These are phyloP conservation scores for Colletotrichum sp. DNA, from an alignment of 2,329 filamentous ascomycete genomes.

Conservation along the genomic window DNA sequence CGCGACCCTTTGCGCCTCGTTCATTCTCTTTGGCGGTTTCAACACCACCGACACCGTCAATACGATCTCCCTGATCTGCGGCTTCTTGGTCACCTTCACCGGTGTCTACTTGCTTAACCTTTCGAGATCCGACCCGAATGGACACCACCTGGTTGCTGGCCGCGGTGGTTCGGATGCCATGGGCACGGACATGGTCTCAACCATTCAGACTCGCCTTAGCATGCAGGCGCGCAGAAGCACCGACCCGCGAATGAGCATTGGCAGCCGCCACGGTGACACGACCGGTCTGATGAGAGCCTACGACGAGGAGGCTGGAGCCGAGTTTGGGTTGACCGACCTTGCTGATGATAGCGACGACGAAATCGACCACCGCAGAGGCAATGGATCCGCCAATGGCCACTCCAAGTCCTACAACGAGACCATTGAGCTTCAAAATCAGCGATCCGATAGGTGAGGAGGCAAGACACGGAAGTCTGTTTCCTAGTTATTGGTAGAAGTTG, in stretches of 20 bases:
- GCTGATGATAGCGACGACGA: slow-evolving; percentile 78
- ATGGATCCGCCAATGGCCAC: slow-evolving; percentile 45
- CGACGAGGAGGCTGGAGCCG: slow-evolving; percentile 78
- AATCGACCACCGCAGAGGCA: slow-evolving; percentile 36
- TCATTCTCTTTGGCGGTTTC: slow-evolving; percentile 95
- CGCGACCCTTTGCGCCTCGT: slow-evolving; percentile 90
- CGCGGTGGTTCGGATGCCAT: slow-evolving; percentile 74
- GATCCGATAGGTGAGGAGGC: slow-evolving; percentile 37
- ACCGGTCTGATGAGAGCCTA: slow-evolving; percentile 88
- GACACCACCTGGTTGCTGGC: slow-evolving; percentile 67
- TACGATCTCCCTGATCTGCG: slow-evolving; percentile 88
- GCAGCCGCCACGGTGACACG: slow-evolving; percentile 71
- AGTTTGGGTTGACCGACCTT: slow-evolving; percentile 80
- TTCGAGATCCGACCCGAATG: slow-evolving; percentile 89
- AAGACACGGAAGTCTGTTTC: background rate
- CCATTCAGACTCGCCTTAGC: slow-evolving; percentile 86
- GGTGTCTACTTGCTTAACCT: slow-evolving; percentile 96
- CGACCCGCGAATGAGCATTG: slow-evolving; percentile 67
- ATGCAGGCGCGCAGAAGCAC: slow-evolving; percentile 89
- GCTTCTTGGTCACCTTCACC: slow-evolving; percentile 93
- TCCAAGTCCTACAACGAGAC: slow-evolving; percentile 40
- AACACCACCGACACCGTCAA: slow-evolving; percentile 93
- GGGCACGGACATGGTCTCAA: slow-evolving; percentile 89
- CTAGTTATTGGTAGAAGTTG: background rate
- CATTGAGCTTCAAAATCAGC: slow-evolving; percentile 58